Base-by-base conservation (phyloP, 2,329 filamentous ascomycete species). In the Cadophora gregata region DNA sequence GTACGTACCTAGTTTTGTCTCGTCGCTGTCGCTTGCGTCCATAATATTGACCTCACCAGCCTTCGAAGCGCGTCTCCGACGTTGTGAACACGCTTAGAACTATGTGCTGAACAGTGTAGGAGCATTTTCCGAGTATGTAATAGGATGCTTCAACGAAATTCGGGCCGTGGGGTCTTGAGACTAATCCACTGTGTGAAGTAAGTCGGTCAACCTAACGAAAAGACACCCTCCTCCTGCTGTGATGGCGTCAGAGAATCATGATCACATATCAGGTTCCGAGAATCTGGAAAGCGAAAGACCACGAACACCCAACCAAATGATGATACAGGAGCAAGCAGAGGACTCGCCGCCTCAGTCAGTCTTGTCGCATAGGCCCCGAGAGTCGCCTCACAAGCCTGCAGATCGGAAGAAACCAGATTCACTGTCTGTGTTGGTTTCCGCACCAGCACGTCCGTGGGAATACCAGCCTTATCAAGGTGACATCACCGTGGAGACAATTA, bases 401-500 rank as follows among this genome's bases (percentile, higher is more conserved):
- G 64, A 63, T n/a, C 64, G 4, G 29, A 59, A 53, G 65, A 71
- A 27, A 60, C 63, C 36, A 66, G 53, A 14, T 31, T n/a, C 45
- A 21, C 69, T 75, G 16, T 69, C 70, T 27, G 73, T 76, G 3
- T 61, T 76, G 56, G 67, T 76, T 7, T 67, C 73, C 31, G 61
- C 62, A 29, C 75, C 75, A 14, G 56, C 62, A 10, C 67, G 70
- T 21, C 74, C 72, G 12, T 75, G 72, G 69, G 74, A 77, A 67
- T 77, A 76, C 38, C 42, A 74, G 45, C 63, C 69, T 19, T 76
- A 69, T 50, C 62, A 66, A 50, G 73, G 71, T 33, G 69, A 74
- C 47, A 70, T 67, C 42, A 77, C 73, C 3, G 77, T 79, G n/a
- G 72, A 77, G 21, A 51, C 62, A 5, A 67, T 78, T 1, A 33